phyloP scores from a whole-genome alignment of 805 yeast species.

The Candida easanensis region DNA sequence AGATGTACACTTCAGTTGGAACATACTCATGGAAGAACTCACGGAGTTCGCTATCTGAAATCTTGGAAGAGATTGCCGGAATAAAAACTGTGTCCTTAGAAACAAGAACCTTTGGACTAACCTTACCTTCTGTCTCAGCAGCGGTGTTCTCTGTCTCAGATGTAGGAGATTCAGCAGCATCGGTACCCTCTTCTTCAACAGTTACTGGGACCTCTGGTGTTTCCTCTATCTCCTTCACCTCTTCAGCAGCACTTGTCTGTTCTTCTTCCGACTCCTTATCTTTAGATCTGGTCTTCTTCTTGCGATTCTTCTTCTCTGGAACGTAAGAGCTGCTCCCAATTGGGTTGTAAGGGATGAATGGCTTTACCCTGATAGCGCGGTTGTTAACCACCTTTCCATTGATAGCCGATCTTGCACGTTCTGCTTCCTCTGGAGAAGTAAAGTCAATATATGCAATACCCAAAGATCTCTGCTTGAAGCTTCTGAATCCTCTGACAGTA shows the following conservation, averaged over 20 bases:
- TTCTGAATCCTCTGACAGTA: constrained; percentile 45
- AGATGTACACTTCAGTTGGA: constrained; percentile 48
- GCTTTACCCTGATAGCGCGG: constrained; percentile 38
- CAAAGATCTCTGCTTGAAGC: constrained; percentile 41
- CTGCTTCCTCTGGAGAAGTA: constrained; percentile 59
- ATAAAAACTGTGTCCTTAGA: constrained; percentile 48
- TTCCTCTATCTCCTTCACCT: too few species aligned
- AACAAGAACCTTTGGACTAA: too few species aligned
- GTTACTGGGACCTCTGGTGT: too few species aligned
- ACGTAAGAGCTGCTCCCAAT: constrained; percentile 13
- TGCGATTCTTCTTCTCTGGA: constrained; percentile 2
- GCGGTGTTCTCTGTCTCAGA: too few species aligned
- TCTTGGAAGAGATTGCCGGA: constrained; percentile 36
- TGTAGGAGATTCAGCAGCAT: too few species aligned
- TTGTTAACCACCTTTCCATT: constrained; percentile 56
- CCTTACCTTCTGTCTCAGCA: too few species aligned
- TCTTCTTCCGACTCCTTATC: background rate
- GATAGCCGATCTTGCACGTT: constrained; percentile 58
- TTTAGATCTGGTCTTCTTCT: background rate
- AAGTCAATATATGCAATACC: constrained; percentile 86
- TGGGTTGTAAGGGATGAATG: constrained; percentile 43
- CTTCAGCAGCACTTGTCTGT: too few species aligned
- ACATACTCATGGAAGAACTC: constrained; percentile 41
- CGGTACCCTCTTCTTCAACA: too few species aligned
- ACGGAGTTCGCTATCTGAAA: constrained; percentile 43